Evolutionary conservation across 2,329 filamentous ascomycete genomes (phyloP), one percentile per base, ranked within the genome.

Genomic region (Fusarium bulbicola): DNA sequence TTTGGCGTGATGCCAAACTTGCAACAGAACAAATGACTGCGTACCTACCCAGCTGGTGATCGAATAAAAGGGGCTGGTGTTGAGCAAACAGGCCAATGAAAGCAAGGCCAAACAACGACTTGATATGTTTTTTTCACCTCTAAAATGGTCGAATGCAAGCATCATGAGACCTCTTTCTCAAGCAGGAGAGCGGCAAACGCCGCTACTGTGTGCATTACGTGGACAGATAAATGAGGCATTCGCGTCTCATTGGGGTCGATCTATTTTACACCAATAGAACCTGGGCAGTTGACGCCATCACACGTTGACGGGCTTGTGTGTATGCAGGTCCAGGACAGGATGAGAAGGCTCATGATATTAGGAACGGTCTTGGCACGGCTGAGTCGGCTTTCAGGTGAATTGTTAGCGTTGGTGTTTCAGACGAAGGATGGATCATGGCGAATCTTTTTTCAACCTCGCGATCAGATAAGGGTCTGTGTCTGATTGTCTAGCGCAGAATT

Each of bases 171-270:
- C 18, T 37, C 26, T 40, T 59, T 18, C 42, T n/a, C 26, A 32
- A 49, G 45, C 14, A 39, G 36, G 28, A 46, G 26, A 64, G 36
- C 28, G 39, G 46, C 12, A 53, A 53, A 53, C 10, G 50, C 40
- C 65, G 50, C 59, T 69, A 67, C 53, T 67, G 46, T 36, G 49
- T 53, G 66, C 66, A 65, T 69, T 69, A 69, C 66, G 66, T 53
- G 66, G 66, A 69, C 66, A 34, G 45, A 49, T 64, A 58, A 67
- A 69, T 70, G 66, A 59, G 59, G 66, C 26, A 69, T 69, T 65
- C 59, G 66, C 46, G 66, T 56, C 66, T 59, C 20, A 40, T 26
- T 26, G 37, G 56, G 52, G 59, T 32, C 46, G 46, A 43, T 59
- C 30, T 43, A 54, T 69, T 69, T 45, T 53, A 69, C 66, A 34